Evolutionary conservation across 2,329 filamentous ascomycete genomes (phyloP).

Genomic region (Cercospora citrullina): DNA sequence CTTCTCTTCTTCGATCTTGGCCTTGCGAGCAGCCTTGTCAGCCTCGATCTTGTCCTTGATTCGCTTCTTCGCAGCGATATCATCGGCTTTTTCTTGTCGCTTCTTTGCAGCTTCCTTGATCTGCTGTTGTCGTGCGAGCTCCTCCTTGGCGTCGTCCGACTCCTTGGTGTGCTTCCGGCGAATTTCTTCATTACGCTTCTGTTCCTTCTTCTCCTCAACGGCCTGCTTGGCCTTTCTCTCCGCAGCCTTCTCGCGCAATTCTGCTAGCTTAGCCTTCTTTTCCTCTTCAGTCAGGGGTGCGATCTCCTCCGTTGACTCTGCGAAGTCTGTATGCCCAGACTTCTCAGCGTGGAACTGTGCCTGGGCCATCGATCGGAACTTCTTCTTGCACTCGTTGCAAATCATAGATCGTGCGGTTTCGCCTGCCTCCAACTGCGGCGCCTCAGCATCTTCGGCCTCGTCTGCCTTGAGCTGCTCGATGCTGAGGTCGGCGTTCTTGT

Average conservation of each 20-base stretch:
- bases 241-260: slow-evolving; percentile 69
- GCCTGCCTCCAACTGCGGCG: slow-evolving; percentile 66
- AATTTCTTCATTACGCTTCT: slow-evolving; percentile 81
- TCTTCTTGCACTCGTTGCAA: slow-evolving; percentile 94
- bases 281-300: slow-evolving; percentile 88
- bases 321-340: slow-evolving; percentile 86
- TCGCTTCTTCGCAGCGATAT: slow-evolving; percentile 80
- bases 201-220: slow-evolving; percentile 73
- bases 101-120: slow-evolving; percentile 88
- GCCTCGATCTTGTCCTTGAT: slow-evolving; percentile 93
- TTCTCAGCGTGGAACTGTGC: slow-evolving; percentile 91
- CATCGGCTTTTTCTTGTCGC: slow-evolving; percentile 81
- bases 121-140: slow-evolving; percentile 82
- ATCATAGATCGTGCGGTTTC: slow-evolving; percentile 76
- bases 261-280: slow-evolving; percentile 75
- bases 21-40: slow-evolving; percentile 84
- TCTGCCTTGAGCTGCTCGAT: slow-evolving; percentile 72
- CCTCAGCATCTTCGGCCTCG: slow-evolving; percentile 41
- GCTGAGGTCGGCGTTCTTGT: slow-evolving; percentile 83
- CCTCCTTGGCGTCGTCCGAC: slow-evolving; percentile 84
- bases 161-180: slow-evolving; percentile 88
- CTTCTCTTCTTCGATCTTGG: slow-evolving; percentile 82
- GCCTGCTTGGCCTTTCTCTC: slow-evolving; percentile 70
- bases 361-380: slow-evolving; percentile 75
- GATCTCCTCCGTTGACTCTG: slow-evolving; percentile 90